phyloP scores from a whole-genome alignment of 176 grass and related monocot genomes.

The barley (Hordeum vulgare) region MorexV3_pseudomolecules_assembly NC_058522.1:583356741-583357240 shows the following conservation, averaged over 20 bases:
- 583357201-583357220: neutral
- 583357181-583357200: neutral
- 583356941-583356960: neutral
- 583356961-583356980: neutral
- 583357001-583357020: neutral
- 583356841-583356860: neutral
- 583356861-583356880: neutral
- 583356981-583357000: neutral
- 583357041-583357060: neutral
- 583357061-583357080: neutral
- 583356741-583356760: conserved; percentile 42
- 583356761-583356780: neutral
- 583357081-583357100: neutral
- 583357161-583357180: neutral
- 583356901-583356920: neutral
- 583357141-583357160: neutral
- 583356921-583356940: neutral
- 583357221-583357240: neutral
- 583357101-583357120: neutral
- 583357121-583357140: neutral
- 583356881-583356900: neutral
- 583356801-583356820: neutral
- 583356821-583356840: neutral
- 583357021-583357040: neutral
- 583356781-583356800: neutral